Percentiles rank a stretch among this genome's conserved stretches.
Evolutionary conservation across 441 rosid genomes (phyloP).

Genomic region (Rhodomyrtus psidioides): DNA sequence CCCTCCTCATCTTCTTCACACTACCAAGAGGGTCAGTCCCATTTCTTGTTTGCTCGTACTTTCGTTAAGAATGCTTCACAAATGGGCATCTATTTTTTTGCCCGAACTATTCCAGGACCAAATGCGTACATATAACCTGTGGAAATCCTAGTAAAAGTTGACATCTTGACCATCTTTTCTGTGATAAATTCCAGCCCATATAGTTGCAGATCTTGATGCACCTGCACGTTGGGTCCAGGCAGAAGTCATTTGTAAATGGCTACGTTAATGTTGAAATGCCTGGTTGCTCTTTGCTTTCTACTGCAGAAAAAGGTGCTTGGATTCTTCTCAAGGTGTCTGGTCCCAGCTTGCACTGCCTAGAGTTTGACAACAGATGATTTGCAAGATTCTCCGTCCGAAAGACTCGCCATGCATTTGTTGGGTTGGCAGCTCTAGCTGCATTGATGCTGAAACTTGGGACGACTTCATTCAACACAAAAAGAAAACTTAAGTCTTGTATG

Average conservation of each 20-base stretch:
- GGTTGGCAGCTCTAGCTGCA: neutral
- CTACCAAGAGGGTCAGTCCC: constrained; percentile 49
- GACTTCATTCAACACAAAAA: neutral
- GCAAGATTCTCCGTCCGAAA: neutral
- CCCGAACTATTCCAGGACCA: neutral
- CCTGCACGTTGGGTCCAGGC: neutral
- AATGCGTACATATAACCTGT: neutral
- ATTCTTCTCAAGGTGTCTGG: constrained; percentile 71
- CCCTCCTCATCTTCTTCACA: constrained; percentile 60
- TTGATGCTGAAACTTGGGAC: neutral
- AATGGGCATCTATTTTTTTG: neutral
- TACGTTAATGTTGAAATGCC: neutral
- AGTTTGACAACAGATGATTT: neutral
- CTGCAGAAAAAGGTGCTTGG: constrained; percentile 66
- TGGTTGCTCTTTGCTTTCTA: neutral
- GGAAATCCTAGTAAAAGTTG: neutral
- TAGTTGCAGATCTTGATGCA: neutral
- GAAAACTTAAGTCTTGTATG: neutral
- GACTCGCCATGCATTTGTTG: neutral
- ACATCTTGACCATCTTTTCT: neutral
- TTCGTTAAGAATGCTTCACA: neutral
- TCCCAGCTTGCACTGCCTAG: constrained; percentile 68
- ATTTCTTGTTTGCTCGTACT: neutral
- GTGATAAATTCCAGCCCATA: neutral
- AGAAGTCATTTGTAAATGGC: neutral